A percentile compares a stretch with the other conserved stretches of the same genome.
phyloP scores from a whole-genome alignment of 345 rosid species.

The Fremontodendron californicum region DNA sequence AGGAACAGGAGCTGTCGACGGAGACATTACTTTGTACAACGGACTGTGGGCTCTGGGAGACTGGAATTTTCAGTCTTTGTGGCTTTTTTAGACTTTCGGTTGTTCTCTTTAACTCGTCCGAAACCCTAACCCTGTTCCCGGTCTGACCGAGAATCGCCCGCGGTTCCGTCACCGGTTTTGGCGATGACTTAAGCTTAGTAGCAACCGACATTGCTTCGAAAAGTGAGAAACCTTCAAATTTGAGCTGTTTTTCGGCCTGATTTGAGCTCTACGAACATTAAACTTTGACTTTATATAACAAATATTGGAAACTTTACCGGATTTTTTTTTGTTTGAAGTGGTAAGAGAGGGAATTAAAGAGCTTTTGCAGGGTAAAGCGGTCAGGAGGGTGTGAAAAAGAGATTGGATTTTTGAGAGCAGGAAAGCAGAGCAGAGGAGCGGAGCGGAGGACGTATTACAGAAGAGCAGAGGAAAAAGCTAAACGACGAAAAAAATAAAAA shows the following conservation, averaged over 20 bases:
- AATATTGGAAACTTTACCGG: too few species aligned
- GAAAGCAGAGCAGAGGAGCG: constrained; percentile 11
- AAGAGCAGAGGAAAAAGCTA: constrained; percentile 22
- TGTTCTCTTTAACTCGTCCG: constrained; percentile 39
- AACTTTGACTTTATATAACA: neutral
- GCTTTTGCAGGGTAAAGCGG: constrained; percentile 22
- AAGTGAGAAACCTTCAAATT: neutral
- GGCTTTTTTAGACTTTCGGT: constrained; percentile 39
- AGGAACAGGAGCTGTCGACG: constrained; percentile 50
- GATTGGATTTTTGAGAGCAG: constrained; percentile 3
- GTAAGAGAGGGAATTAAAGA: constrained; percentile 14
- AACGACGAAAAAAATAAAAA: constrained; percentile 14
- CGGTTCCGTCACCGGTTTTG: constrained; percentile 37
- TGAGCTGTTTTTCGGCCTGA: neutral
- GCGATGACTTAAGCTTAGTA: constrained; percentile 40
- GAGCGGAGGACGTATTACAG: too few species aligned
- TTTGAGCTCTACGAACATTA: constrained; percentile 14
- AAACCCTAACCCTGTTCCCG: constrained; percentile 56
- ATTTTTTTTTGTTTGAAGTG: neutral
- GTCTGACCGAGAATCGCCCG: constrained; percentile 64
- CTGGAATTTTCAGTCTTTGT: constrained; percentile 31
- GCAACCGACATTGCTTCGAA: constrained; percentile 36
- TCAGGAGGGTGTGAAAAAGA: constrained; percentile 10
- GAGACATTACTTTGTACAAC: constrained; percentile 44
- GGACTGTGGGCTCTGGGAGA: constrained; percentile 31